These are phyloP conservation scores for Colletotrichum euphorbiae DNA, from an alignment of 2,329 filamentous ascomycete genomes.

Conservation along the genomic window DNA sequence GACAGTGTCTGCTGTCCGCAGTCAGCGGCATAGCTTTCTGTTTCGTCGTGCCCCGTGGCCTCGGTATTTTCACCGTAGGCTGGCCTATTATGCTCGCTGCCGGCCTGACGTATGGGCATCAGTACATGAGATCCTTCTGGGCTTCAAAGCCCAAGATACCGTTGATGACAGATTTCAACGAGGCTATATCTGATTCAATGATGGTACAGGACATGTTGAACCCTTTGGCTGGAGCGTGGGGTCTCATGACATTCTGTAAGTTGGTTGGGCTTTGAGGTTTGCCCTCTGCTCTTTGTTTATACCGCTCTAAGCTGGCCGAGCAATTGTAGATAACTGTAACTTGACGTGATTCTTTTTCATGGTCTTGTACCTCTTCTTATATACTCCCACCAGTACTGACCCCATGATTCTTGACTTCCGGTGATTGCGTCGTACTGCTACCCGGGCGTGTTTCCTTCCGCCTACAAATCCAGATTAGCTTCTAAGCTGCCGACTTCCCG, in stretches of 20 bases:
- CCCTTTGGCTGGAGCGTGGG: conserved; percentile 41
- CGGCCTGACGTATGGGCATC: conserved; percentile 36
- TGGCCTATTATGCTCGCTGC: conserved; percentile 43
- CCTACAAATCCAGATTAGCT: conserved; percentile 14
- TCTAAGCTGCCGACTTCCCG: conserved; percentile 37
- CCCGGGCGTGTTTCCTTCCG: conserved; percentile 7
- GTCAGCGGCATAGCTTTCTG: conserved; percentile 38
- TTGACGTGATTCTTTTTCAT: background rate
- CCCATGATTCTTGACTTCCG: conserved; percentile 42
- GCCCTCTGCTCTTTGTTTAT: no score
- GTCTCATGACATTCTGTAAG: conserved; percentile 42
- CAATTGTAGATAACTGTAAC: background rate
- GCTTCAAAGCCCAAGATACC: conserved; percentile 45
- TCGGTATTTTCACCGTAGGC: conserved; percentile 26
- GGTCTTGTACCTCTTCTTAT: conserved; percentile 45
- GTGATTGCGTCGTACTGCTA: background rate
- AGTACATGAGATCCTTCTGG: conserved; percentile 48
- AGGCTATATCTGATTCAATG: conserved; percentile 45
- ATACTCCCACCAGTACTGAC: conserved; percentile 44
- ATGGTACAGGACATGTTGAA: conserved; percentile 41
- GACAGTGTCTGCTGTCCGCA: conserved; percentile 42
- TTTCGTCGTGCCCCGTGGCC: conserved; percentile 34
- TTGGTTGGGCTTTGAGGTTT: conserved; percentile 35
- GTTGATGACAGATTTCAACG: conserved; percentile 46
- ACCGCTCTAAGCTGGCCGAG: no score